A percentile compares a stretch with the other conserved stretches of the same genome.
These are phyloP conservation scores for Pythium aphanidermatum DNA, from an alignment of 352 stramenopile genomes.

Conservation along the genomic window DNA sequence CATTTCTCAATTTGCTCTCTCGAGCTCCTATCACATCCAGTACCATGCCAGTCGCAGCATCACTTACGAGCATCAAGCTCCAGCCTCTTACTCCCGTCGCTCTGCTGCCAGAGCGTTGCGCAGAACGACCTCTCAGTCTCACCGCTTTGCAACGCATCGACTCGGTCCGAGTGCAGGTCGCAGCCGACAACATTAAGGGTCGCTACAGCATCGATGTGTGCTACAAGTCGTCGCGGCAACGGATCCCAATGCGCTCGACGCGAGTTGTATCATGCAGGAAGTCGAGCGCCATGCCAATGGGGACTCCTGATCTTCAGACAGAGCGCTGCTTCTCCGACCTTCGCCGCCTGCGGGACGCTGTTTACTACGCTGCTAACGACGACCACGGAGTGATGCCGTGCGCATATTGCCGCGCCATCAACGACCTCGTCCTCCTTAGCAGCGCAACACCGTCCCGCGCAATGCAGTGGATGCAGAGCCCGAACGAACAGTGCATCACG, in stretches of 20 bases:
- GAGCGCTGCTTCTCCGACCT: conserved; percentile 4
- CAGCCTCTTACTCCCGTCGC: not conserved
- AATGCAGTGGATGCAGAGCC: conserved; percentile 3
- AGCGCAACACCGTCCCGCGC: not conserved
- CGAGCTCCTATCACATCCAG: not conserved
- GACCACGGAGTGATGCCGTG: conserved; percentile 11
- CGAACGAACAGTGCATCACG: conserved; percentile 1
- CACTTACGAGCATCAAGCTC: not conserved
- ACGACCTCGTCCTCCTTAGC: conserved; percentile 6
- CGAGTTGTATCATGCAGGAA: not conserved
- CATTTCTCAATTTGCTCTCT: conserved; percentile 10
- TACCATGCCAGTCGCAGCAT: not conserved
- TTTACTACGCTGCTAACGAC: conserved; percentile 12
- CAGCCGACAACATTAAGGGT: conserved; percentile 1
- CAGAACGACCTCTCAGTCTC: conserved; percentile 1
- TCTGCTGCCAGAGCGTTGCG: conserved; percentile 6
- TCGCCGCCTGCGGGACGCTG: conserved; percentile 11
- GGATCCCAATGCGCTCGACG: conserved; percentile 6
- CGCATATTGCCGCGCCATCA: conserved; percentile 10
- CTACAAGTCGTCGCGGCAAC: conserved; percentile 3
- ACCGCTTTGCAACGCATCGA: conserved; percentile 10
- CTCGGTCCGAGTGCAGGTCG: no score
- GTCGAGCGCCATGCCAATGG: not conserved
- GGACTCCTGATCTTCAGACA: not conserved
- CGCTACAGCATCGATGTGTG: conserved; percentile 4